phyloP scores from a whole-genome alignment of 257 asterid species.

The Rehmannia glutinosa region DNA sequence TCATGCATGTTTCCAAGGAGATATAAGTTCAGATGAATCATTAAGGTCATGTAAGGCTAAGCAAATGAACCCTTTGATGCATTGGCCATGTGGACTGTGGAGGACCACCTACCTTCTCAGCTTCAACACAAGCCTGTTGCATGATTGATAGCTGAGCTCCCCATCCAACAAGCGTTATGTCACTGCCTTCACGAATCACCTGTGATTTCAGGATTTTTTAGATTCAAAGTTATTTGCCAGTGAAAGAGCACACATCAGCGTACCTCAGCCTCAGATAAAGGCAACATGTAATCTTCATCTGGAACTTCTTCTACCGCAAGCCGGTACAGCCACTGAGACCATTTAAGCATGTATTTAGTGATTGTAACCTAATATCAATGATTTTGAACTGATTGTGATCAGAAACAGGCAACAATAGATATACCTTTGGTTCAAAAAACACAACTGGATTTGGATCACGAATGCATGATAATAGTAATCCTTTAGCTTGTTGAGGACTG shows the following conservation, averaged over 20 bases:
- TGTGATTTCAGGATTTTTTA: conserved; percentile 27
- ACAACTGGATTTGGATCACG: conserved; percentile 95
- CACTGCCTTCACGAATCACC: conserved; percentile 93
- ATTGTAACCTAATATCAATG: neutral
- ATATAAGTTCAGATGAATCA: neutral
- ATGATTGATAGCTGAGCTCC: conserved; percentile 88
- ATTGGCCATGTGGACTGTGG: neutral
- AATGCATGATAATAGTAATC: conserved; percentile 70
- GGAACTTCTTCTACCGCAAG: conserved; percentile 97
- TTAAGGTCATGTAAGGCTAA: neutral
- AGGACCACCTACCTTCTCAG: conserved; percentile 78
- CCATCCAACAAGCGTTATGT: conserved; percentile 97
- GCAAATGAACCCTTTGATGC: neutral
- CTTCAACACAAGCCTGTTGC: conserved; percentile 87
- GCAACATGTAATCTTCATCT: conserved; percentile 79
- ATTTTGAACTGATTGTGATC: conserved; percentile 7
- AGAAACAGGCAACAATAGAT: neutral
- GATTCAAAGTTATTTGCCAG: neutral
- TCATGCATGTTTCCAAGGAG: conserved; percentile 5
- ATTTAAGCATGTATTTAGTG: conserved; percentile 9
- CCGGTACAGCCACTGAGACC: conserved; percentile 89
- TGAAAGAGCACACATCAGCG: conserved; percentile 1
- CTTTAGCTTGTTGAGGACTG: conserved; percentile 93
- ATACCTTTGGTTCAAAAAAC: conserved; percentile 95
- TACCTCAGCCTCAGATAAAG: conserved; percentile 97